These are phyloP conservation scores for Punica granatum DNA, from an alignment of 345 rosid genomes.

Conservation along the genomic window DNA sequence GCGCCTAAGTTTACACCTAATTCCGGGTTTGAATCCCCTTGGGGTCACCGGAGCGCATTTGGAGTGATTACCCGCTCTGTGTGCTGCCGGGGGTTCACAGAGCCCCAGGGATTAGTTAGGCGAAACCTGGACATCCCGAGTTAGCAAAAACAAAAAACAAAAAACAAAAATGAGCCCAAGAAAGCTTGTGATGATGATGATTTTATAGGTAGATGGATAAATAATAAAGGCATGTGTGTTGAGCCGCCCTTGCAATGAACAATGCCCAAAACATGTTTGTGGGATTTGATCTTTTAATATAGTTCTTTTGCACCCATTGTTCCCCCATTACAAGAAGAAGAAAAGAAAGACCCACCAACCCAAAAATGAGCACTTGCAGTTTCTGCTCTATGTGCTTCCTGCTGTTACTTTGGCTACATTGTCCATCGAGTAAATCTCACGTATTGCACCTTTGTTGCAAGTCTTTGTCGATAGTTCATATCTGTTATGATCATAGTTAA, in stretches of 20 bases:
- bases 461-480: too few relatives aligned
- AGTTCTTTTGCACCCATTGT: background rate
- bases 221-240: background rate
- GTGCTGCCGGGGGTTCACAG: too few relatives aligned
- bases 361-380: slow-evolving; percentile 15
- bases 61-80: too few relatives aligned
- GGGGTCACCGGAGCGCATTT: too few relatives aligned
- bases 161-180: too few relatives aligned
- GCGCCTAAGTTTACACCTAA: too few relatives aligned
- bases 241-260: slow-evolving; percentile 34
- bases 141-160: too few relatives aligned
- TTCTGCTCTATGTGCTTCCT: background rate
- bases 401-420: background rate
- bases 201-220: background rate
- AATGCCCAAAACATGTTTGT: slow-evolving; percentile 4
- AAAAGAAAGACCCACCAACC: background rate
- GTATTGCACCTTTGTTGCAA: too few relatives aligned
- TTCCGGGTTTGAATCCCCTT: too few relatives aligned
- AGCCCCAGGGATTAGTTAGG: too few relatives aligned
- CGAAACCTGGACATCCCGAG: too few relatives aligned
- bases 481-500: too few relatives aligned
- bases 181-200: background rate
- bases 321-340: slow-evolving; percentile 17
- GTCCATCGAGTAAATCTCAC: background rate
- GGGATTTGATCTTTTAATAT: background rate